Percentiles rank a stretch among this genome's conserved stretches.
Evolutionary conservation across 345 rosid species (phyloP).

Genomic region (Hibiscus tridactylites): DNA sequence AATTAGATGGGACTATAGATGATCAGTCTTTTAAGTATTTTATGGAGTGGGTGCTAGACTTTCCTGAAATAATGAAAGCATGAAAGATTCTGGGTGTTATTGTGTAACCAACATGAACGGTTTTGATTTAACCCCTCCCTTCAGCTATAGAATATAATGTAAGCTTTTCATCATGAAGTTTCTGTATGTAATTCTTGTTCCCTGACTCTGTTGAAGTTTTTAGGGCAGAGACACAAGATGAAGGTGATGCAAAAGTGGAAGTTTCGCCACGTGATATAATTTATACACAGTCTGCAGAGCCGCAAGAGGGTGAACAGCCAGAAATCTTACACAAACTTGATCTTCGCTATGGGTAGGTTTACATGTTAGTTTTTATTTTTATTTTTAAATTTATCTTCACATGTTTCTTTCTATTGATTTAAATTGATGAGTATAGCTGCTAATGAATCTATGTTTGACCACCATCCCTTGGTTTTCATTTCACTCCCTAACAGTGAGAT

Average conservation of each 20-base stretch:
- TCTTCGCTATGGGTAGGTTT: constrained; percentile 87
- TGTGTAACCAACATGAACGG: background rate
- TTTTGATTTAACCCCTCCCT: background rate
- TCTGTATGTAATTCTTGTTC: background rate
- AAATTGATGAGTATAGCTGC: background rate
- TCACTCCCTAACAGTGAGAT: background rate
- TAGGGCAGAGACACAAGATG: constrained; percentile 99
- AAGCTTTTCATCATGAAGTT: constrained; percentile 5
- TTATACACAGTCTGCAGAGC: constrained; percentile 70
- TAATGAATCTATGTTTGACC: background rate
- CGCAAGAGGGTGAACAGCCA: constrained; percentile 64
- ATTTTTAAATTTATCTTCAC: background rate
- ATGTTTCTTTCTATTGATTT: constrained; percentile 7
- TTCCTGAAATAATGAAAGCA: background rate
- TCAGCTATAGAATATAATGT: background rate
- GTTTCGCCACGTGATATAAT: constrained; percentile 92
- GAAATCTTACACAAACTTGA: constrained; percentile 85
- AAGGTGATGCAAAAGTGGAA: constrained; percentile 90
- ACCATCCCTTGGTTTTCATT: background rate
- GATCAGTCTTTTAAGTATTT: background rate
- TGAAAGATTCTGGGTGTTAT: background rate
- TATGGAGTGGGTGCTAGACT: background rate
- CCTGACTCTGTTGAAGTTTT: constrained; percentile 23
- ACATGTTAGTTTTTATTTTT: background rate
- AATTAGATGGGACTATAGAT: background rate